phyloP scores from a whole-genome alignment of 2,329 filamentous ascomycete species.

The Parastagonospora avenae region DNA sequence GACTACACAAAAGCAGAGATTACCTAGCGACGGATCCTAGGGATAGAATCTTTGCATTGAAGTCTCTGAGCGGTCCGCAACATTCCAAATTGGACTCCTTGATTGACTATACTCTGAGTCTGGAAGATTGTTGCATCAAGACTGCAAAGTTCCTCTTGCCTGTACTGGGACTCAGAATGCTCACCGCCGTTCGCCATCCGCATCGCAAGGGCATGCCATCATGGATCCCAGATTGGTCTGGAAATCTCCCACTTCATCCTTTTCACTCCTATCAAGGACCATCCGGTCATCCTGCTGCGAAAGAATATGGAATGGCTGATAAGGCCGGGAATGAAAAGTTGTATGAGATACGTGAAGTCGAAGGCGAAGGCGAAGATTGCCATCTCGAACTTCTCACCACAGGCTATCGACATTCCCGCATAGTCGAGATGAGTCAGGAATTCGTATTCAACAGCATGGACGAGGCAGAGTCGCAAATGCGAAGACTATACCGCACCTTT shows the following conservation, averaged over 20 bases:
- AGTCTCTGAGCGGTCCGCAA: conserved; percentile 2
- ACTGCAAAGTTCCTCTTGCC: conserved; percentile 5
- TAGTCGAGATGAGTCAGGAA: too few relatives aligned
- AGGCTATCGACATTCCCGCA: too few relatives aligned
- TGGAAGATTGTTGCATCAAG: conserved; percentile 1
- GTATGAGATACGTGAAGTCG: too few relatives aligned
- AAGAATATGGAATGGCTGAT: too few relatives aligned
- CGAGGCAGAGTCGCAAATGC: too few relatives aligned
- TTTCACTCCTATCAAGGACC: background rate
- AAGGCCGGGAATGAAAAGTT: too few relatives aligned
- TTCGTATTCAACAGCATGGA: too few relatives aligned
- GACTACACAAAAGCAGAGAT: conserved; percentile 2
- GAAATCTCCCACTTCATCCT: conserved; percentile 4
- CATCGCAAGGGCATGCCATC: conserved; percentile 8
- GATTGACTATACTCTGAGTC: conserved; percentile 1
- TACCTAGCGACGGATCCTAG: conserved; percentile 10
- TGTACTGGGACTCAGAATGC: conserved; percentile 1
- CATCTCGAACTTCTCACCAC: too few relatives aligned
- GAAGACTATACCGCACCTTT: too few relatives aligned
- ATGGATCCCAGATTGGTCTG: conserved; percentile 14
- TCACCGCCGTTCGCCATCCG: conserved; percentile 8
- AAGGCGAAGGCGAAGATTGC: too few relatives aligned
- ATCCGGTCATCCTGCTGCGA: too few relatives aligned
- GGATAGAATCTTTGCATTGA: conserved; percentile 10
- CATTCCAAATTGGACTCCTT: conserved; percentile 1